Evolutionary conservation across 2,329 filamentous ascomycete species (phyloP), one percentile per base, ranked within the genome.

Genomic region (Colletotrichum kahawae): DNA sequence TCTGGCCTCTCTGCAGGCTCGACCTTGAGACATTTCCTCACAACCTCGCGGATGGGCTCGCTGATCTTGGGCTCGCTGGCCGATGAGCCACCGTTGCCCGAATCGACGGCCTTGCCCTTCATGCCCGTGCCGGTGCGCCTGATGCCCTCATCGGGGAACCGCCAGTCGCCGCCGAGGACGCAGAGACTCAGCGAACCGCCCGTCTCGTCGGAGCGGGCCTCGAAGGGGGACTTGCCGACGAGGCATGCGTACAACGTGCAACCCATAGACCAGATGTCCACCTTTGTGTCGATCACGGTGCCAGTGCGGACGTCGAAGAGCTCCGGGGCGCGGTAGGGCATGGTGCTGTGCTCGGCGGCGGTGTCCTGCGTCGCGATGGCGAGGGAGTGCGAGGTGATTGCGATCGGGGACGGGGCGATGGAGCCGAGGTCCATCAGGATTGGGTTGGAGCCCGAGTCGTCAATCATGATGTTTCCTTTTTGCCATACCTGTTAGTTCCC

Each of bases 371-470:
- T 94, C 68, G 96, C 95, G 63, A 99, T 92, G 59, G 97, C 97
- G 70, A 97, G 90, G 4, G 95, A 97, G 76, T 96, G 93, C 21
- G 95, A 97, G 6, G 96, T 98, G 79, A 98, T 96, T 31, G 95
- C 92, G 72, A 95, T 95, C 2, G 97, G 97, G 3, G 95, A 95
- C 21, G 94, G 94, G 54, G 95, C 94, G 71, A 99, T 89, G 72
- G 95, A 98, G 77, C 97, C 97, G 29, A 99, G 92, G 83, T 99
- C 97, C 97, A 99, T 99, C 43, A 99, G 91, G 80, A 99, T 97
- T 4, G 97, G 96, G 34, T 93, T 93, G 75, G 92, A 91, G 79
- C 97, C 97, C 80, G 95, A 92, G 83, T 98, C 96, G 78, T 95
- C 94, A 79, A 99, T 98, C 97, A 99, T 99, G 82, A 99, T 98